Base-by-base conservation (phyloP, 2,329 filamentous ascomycete genomes). In the Claviceps digitariae region DNA sequence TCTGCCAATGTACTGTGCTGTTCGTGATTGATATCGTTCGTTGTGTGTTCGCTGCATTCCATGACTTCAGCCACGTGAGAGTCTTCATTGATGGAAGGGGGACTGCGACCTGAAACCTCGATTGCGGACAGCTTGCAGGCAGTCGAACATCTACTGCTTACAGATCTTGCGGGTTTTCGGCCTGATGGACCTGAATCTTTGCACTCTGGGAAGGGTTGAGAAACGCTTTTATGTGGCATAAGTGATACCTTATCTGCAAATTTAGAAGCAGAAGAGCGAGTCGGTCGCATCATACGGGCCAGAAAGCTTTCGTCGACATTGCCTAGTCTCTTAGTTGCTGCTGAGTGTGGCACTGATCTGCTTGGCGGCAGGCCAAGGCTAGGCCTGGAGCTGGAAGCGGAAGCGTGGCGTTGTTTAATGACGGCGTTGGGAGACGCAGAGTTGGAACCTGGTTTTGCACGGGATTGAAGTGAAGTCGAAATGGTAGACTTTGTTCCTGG, bases 261-360 rank as follows among this genome's bases (percentile, higher is more conserved):
- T 69, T 87, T 89, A 57, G 75, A 82, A 9, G 83, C 76, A 5
- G 83, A 87, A 47, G 79, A 74, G 46, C 84, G 78, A 0, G 86
- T 90, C 2, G 86, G 86, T 43, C 86, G 75, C 81, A 84, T 90
- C 86, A 90, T 89, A 51, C 86, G 79, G n/a, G 84, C 85, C 27
- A 90, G 70, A 67, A 90, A 90, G 15, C 81, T 69, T 58, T 87
- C 83, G 57, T 87, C 83, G 1, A 85, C 73, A 20, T 77, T 76
- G 48, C 72, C 74, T 27, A 77, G 72, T 56, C 74, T 76, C 53
- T 55, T 43, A 7, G 47, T 48, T 46, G 29, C 49, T 25, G 55
- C 21, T 0, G 52, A 53, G 17, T 58, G 53, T 3, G 58, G 25
- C 3, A 55, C 43, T 8, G 54, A 41, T 58, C 78, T 82, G 66